Percentiles rank a stretch among this genome's conserved stretches.
Conservation (phyloP, 352 stramenopile genomes). For the Thraustochytrium striatum region DNA sequence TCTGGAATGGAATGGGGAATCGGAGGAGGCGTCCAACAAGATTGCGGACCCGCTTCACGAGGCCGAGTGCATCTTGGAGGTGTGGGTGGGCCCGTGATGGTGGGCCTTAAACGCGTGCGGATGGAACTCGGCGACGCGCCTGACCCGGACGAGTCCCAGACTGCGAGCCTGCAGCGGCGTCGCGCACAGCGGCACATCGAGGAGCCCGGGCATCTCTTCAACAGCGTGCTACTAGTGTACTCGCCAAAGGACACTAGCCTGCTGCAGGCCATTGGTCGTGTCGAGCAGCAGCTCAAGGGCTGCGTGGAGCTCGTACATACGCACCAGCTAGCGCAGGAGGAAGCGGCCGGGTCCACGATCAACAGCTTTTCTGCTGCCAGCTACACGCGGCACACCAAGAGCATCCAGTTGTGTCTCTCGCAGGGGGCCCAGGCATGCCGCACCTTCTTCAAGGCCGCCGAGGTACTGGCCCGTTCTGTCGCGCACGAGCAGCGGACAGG, state of each 20-base stretch:
- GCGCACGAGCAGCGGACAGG: neutral
- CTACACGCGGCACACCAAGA: neutral
- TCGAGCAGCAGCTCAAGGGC: neutral
- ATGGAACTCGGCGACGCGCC: neutral
- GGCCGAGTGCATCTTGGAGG: neutral
- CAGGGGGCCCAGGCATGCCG: neutral
- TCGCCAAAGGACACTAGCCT: neutral
- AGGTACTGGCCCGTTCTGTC: neutral
- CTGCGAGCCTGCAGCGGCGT: neutral
- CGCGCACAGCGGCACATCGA: neutral
- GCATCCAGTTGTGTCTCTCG: neutral
- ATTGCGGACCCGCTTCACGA: neutral
- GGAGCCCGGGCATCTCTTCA: neutral
- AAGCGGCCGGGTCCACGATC: neutral
- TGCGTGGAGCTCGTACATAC: neutral
- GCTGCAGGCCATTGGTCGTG: neutral
- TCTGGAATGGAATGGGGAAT: neutral
- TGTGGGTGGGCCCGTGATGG: constrained; percentile 16
- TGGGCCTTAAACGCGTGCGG: neutral
- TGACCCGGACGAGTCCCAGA: neutral
- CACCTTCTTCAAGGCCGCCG: neutral
- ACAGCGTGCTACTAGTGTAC: neutral
- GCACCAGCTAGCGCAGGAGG: neutral
- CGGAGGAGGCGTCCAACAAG: neutral
- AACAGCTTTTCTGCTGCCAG: neutral